Base-by-base conservation (phyloP, 306 rosid species). In the Vachellia collinsii region DNA sequence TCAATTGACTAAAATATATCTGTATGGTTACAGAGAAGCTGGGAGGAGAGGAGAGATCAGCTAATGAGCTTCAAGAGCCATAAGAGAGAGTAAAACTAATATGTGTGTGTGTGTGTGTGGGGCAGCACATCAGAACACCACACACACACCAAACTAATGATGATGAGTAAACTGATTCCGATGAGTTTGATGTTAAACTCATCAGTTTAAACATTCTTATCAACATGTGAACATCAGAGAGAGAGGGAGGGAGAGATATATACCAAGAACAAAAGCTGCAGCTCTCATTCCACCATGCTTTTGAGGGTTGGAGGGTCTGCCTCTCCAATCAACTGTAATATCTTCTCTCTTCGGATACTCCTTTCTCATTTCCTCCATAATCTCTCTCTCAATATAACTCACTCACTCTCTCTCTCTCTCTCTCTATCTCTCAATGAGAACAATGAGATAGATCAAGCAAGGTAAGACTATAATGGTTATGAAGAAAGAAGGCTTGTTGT, bases 191-290 rank as follows among this genome's bases (percentile, higher is more conserved):
- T 56, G 12, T 23, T 59, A 22, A 20, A 9, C 20, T 51, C 58
- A 19, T 19, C 16, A 23, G 16, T 59, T 22, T 61, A 61, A 25
- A 11, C 39, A 22, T 11, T 58, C 22, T 22, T 0, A 56, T 56
- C 5, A 58, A 58, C 25, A 17, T 23, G 38, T 61, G 25, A 61
- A 23, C 5, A 25, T 11, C 14, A 61, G 8, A 66, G 8, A 38
- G 11, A 70, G 6, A 46, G 37, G 66, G 69, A 46, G 3, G 34
- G 34, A 29, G 34, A 65, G 46, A 82, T 5, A 39, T 1, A 4
- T 86, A 91, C 97, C 97, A 36, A 91, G 97, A 77, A 87, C 88
- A 72, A 92, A 92, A 41, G 85, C 70, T 36, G 97, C 97, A 42
- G 97, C 94, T 77, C 70, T 84, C 88, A 88, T 88, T 29, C 94